Conservation (phyloP, 2,329 filamentous ascomycete species). For the Botrytis elliptica region DNA sequence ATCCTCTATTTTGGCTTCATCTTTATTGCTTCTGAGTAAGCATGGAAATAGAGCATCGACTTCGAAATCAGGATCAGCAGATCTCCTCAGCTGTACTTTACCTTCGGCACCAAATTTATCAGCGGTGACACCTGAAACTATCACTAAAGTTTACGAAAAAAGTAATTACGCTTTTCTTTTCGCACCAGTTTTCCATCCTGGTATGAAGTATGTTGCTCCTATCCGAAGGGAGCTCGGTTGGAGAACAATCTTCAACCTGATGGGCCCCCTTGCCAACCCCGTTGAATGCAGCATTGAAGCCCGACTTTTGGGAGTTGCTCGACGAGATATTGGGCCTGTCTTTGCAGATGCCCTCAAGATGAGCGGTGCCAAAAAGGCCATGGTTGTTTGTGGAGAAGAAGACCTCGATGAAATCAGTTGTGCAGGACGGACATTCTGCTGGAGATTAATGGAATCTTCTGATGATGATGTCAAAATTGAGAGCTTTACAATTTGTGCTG, state of each 20-base stretch:
- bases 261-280: constrained; percentile 90
- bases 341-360: constrained; percentile 83
- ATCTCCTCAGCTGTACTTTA: constrained; percentile 75
- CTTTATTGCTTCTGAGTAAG: constrained; percentile 83
- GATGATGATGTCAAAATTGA: constrained; percentile 57
- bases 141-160: constrained; percentile 69
- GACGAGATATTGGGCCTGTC: constrained; percentile 80
- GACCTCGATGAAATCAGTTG: constrained; percentile 95
- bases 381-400: constrained; percentile 91
- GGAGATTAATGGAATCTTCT: constrained; percentile 61
- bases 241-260: constrained; percentile 95
- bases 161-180: constrained; percentile 96
- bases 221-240: constrained; percentile 87
- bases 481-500: constrained; percentile 73
- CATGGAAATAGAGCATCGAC: constrained; percentile 96
- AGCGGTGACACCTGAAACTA: constrained; percentile 69
- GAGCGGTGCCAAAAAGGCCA: constrained; percentile 74
- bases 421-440: constrained; percentile 84
- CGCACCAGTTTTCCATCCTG: constrained; percentile 93
- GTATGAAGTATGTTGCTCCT: constrained; percentile 84
- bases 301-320: constrained; percentile 87
- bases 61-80: constrained; percentile 91
- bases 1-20: constrained; percentile 85
- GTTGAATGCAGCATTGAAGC: constrained; percentile 83
- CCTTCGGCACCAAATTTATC: constrained; percentile 72